Percentiles rank a stretch among this genome's conserved stretches.
Evolutionary conservation across 179 eudicot genomes (phyloP).

Genomic region (Actinidia chinensis): DNA sequence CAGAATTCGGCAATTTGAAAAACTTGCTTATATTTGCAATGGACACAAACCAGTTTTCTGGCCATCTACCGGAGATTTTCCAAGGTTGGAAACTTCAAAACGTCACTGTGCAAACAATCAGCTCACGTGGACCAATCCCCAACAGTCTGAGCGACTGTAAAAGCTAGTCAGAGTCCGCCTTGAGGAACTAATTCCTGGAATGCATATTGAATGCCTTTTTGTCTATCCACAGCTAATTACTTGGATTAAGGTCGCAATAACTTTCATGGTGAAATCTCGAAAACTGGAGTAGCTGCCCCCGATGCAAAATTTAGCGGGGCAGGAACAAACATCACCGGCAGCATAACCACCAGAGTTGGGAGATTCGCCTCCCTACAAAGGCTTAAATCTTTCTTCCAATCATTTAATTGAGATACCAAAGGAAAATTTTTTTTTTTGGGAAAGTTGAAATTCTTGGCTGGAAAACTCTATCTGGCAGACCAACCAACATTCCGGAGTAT

Average conservation of each 20-base stretch:
- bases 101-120: conserved; percentile 35
- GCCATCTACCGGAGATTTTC: conserved; percentile 46
- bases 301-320: conserved; percentile 35
- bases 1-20: conserved; percentile 9
- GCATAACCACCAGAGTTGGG: conserved; percentile 43
- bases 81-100: conserved; percentile 38
- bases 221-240: conserved; percentile 41
- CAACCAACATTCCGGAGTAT: conserved; percentile 47
- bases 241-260: conserved; percentile 43
- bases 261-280: conserved; percentile 43
- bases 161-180: conserved; percentile 42
- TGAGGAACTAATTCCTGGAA: conserved; percentile 43
- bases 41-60: conserved; percentile 40
- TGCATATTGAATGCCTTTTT: conserved; percentile 44
- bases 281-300: conserved; percentile 42
- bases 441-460: conserved; percentile 30
- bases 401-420: conserved; percentile 41
- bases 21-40: conserved; percentile 19
- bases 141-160: conserved; percentile 47
- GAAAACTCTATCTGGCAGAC: conserved; percentile 41
- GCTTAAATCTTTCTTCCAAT: conserved; percentile 60
- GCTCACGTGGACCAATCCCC: conserved; percentile 43
- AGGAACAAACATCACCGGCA: conserved; percentile 47
- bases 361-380: conserved; percentile 25
- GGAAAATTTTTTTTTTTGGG: no score